Conservation (phyloP, 2,329 filamentous ascomycete genomes). For the Pyrenochaeta sp. region DNA sequence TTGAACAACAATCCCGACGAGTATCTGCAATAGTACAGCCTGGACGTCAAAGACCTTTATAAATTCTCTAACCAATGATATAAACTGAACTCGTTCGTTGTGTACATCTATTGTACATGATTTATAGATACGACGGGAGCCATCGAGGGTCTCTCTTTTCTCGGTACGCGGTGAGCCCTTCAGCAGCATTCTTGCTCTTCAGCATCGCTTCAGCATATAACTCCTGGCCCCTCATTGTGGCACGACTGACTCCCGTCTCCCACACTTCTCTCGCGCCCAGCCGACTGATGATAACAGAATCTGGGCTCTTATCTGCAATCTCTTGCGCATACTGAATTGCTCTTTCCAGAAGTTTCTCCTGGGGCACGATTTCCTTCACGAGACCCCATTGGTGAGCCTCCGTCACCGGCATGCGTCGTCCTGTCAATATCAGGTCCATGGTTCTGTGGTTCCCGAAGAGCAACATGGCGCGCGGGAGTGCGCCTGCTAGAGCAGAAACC, state of each 20-base stretch:
- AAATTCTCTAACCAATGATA: too few relatives aligned
- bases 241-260: conserved; percentile 29
- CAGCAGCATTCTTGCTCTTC: conserved; percentile 29
- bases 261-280: conserved; percentile 27
- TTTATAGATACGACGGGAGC: conserved; percentile 17
- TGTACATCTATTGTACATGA: neutral
- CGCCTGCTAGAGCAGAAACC: conserved; percentile 58
- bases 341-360: conserved; percentile 22
- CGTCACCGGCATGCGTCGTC: conserved; percentile 49
- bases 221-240: conserved; percentile 48
- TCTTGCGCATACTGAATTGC: conserved; percentile 26
- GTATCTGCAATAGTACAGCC: too few relatives aligned
- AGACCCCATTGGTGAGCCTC: conserved; percentile 48
- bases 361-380: conserved; percentile 41
- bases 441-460: conserved; percentile 54
- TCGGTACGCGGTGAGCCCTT: conserved; percentile 24
- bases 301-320: conserved; percentile 30
- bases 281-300: conserved; percentile 25
- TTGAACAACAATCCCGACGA: too few relatives aligned
- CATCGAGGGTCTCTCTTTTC: conserved; percentile 26
- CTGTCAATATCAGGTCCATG: conserved; percentile 56
- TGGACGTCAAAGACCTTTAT: too few relatives aligned
- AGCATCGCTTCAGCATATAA: conserved; percentile 38
- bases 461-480: conserved; percentile 56
- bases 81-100: too few relatives aligned